Evolutionary conservation across 495 filamentous ascomycete genomes (phyloP), one percentile per base, ranked within the genome.

Genomic region (Lineolata rhizophorae): DNA sequence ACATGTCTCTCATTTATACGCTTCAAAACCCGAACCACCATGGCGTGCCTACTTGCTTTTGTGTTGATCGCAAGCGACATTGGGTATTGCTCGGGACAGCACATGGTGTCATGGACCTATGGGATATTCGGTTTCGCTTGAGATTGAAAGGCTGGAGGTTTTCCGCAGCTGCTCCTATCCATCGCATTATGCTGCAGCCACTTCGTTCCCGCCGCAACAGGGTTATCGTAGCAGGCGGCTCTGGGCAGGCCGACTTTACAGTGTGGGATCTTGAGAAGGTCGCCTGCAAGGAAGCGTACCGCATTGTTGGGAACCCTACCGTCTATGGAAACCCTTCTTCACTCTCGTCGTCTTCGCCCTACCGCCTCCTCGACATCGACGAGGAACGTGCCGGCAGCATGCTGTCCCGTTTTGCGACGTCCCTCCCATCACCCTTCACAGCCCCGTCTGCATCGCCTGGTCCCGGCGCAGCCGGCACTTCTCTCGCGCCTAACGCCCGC

Each of bases 211-310:
- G 44, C 22, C 78, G 76, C 45, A 72, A 67, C 37, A 81, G 76
- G 67, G 70, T 94, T 2, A 83, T 76, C 42, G 75, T 94, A 5
- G 72, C 81, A 1, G 81, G 84, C 18, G 83, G 83, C 13, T 90
- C 78, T n/a, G 72, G 70, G 5, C 71, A 77, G 36, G 80, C 78
- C n/a, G 85, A 95, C 45, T 65, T 99, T 12, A 90, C 81, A 1
- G 73, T 90, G 2, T 99, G 87, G 87, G 90, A 99, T 51, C 59
- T 93, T 11, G 84, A 95, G 45, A 87, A 85, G 46, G 67, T 72
- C 13, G 64, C 73, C 35, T 95, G 90, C 42, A 67, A 81, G 37
- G 85, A 94, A 50, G 72, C 92, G 2, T 95, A 85, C 53, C 72
- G 77, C 10, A 65, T 72, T 4, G 58, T 63, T 6, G 54, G n/a